Evolutionary conservation across 768 basidiomycete genomes (phyloP).

Genomic region (Trametes cingulata): DNA sequence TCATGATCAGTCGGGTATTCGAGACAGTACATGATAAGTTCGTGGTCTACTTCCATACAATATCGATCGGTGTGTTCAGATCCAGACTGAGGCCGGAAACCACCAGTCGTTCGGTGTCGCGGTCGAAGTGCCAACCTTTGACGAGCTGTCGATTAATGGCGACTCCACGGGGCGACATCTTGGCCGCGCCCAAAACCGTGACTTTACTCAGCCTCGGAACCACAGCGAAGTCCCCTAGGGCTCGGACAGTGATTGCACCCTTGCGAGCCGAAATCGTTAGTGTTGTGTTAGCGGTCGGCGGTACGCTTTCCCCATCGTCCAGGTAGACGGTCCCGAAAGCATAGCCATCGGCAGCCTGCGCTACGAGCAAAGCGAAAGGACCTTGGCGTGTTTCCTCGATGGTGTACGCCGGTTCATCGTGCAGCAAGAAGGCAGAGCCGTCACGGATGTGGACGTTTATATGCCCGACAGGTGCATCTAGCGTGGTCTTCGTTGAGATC

Average conservation of each 20-base stretch:
- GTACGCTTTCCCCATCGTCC: slow-evolving; percentile 68
- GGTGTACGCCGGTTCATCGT: slow-evolving; percentile 65
- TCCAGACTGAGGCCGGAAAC: slow-evolving; percentile 38
- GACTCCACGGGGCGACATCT: slow-evolving; percentile 39
- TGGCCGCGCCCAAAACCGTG: slow-evolving; percentile 54
- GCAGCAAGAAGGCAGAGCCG: slow-evolving; percentile 63
- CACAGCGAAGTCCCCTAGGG: slow-evolving; percentile 44
- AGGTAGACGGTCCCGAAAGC: slow-evolving; percentile 65
- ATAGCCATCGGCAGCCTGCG: slow-evolving; percentile 46
- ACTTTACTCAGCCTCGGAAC: slow-evolving; percentile 50
- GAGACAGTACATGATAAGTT: too few species aligned
- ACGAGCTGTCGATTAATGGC: slow-evolving; percentile 13
- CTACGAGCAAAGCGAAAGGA: slow-evolving; percentile 63
- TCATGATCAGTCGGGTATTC: too few species aligned
- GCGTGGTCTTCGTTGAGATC: slow-evolving; percentile 45
- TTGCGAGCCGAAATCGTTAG: slow-evolving; percentile 45
- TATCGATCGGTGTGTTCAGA: slow-evolving; percentile 40
- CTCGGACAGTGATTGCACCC: slow-evolving; percentile 40
- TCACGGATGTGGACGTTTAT: slow-evolving; percentile 77
- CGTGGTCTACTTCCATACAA: slow-evolving; percentile 44
- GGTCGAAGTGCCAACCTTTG: slow-evolving; percentile 42
- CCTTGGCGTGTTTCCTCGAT: slow-evolving; percentile 63
- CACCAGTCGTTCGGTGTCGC: slow-evolving; percentile 43
- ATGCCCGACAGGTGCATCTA: slow-evolving; percentile 68
- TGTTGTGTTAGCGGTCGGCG: slow-evolving; percentile 53